Conservation (phyloP, 2,329 filamentous ascomycete genomes). For the Pseudogymnoascus sp. region DNA sequence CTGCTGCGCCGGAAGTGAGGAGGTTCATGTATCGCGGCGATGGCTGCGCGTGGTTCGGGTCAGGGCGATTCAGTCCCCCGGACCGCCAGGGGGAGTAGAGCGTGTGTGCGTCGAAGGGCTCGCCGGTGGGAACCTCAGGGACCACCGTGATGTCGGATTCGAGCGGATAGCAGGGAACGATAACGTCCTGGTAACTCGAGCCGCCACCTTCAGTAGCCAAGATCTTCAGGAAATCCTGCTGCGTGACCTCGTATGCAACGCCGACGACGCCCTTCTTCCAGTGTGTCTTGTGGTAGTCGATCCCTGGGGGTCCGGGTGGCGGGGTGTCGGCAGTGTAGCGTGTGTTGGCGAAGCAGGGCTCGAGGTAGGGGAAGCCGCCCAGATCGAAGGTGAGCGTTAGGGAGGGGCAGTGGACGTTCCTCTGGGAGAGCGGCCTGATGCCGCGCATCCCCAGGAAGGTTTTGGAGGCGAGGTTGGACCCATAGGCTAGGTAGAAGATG, state of each 20-base stretch:
- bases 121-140: constrained; percentile 52
- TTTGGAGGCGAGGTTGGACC: constrained; percentile 74
- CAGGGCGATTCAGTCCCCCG: constrained; percentile 40
- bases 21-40: constrained; percentile 77
- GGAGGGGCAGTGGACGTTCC: constrained; percentile 74
- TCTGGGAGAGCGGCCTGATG: constrained; percentile 70
- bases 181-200: constrained; percentile 71
- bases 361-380: constrained; percentile 73
- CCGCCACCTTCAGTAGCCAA: constrained; percentile 88
- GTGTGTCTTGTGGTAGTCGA: constrained; percentile 42
- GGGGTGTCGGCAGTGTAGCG: constrained; percentile 36
- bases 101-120: constrained; percentile 74
- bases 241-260: constrained; percentile 90
- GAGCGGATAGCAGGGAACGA: constrained; percentile 69
- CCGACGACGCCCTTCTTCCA: constrained; percentile 84
- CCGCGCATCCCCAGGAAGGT: constrained; percentile 72
- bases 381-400: constrained; percentile 78
- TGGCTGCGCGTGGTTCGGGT: constrained; percentile 68
- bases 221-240: constrained; percentile 72
- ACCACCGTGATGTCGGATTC: constrained; percentile 47
- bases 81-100: constrained; percentile 56
- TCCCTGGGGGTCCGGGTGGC: constrained; percentile 17
- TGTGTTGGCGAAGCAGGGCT: constrained; percentile 92
- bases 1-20: constrained; percentile 66
- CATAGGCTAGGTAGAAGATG: constrained; percentile 78